Evolutionary conservation across 164 flowering plant genomes (phyloP).

Genomic region (Liriodendron chinense): DNA sequence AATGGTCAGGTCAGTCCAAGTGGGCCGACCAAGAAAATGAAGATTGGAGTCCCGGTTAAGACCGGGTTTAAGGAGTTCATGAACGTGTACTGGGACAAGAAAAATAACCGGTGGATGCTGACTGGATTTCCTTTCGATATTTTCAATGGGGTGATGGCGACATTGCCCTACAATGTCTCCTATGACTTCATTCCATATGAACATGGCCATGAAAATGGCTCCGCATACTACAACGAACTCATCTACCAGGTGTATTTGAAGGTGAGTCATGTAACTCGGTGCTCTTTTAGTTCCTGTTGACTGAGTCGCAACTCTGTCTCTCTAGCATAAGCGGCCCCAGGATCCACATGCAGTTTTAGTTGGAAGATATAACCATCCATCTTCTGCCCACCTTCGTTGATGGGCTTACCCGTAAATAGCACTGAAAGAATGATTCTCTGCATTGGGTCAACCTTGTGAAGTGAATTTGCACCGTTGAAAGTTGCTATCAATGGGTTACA

Average conservation of each 20-base stretch:
- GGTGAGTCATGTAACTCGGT: slow-evolving; percentile 18
- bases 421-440: too few species aligned
- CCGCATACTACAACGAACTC: slow-evolving; percentile 40
- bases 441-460: too few species aligned
- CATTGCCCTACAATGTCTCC: not conserved
- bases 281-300: not conserved
- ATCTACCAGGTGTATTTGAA: slow-evolving; percentile 29
- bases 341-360: too few species aligned
- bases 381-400: too few species aligned
- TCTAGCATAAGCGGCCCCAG: too few species aligned
- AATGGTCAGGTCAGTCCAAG: slow-evolving; percentile 31
- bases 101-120: not conserved
- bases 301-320: not conserved
- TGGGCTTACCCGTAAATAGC: too few species aligned
- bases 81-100: not conserved
- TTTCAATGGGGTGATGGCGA: not conserved
- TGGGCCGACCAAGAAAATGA: not conserved
- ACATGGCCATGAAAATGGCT: not conserved
- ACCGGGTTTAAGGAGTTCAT: slow-evolving; percentile 4
- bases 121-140: not conserved
- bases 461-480: too few species aligned
- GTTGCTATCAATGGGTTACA: too few species aligned
- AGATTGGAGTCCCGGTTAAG: slow-evolving; percentile 9
- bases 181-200: slow-evolving; percentile 1
- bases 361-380: too few species aligned